phyloP scores from a whole-genome alignment of 306 rosid species.

The Castanea sativa region DNA sequence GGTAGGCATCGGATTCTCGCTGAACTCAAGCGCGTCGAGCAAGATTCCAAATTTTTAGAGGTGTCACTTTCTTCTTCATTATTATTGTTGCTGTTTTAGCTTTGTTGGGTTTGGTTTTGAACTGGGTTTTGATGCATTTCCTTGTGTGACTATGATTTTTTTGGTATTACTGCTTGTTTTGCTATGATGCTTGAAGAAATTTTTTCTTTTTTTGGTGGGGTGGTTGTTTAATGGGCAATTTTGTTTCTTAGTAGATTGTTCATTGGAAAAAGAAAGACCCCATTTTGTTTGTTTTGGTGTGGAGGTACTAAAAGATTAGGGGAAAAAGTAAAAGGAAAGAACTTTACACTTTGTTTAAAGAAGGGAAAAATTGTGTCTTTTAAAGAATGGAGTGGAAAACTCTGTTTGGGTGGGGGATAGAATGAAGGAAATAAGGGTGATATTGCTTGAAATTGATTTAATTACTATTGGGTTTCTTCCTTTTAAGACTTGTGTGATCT shows the following conservation, averaged over 20 bases:
- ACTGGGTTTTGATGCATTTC: slow-evolving; percentile 1
- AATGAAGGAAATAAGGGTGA: background rate
- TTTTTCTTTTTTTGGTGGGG: too few species aligned
- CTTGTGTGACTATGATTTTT: background rate
- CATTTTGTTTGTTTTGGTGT: background rate
- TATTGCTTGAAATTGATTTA: background rate
- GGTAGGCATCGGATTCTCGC: slow-evolving; percentile 84
- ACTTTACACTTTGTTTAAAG: background rate
- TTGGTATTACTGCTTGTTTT: background rate
- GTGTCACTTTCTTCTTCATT: slow-evolving; percentile 37
- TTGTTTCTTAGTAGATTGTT: slow-evolving; percentile 17
- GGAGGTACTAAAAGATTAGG: background rate
- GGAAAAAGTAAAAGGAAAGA: background rate
- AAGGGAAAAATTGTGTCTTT: background rate
- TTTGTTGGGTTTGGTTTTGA: slow-evolving; percentile 2
- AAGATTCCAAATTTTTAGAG: slow-evolving; percentile 66
- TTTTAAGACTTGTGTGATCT: background rate
- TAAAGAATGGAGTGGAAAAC: background rate
- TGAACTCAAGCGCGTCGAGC: slow-evolving; percentile 71
- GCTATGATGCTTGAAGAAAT: too few species aligned
- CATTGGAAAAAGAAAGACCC: background rate
- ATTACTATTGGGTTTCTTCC: background rate
- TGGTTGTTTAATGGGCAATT: background rate
- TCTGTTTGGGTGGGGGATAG: background rate
- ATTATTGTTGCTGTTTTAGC: background rate